Evolutionary conservation across 2,329 filamentous ascomycete genomes (phyloP).

Genomic region (Trichoderma brevicompactum): DNA sequence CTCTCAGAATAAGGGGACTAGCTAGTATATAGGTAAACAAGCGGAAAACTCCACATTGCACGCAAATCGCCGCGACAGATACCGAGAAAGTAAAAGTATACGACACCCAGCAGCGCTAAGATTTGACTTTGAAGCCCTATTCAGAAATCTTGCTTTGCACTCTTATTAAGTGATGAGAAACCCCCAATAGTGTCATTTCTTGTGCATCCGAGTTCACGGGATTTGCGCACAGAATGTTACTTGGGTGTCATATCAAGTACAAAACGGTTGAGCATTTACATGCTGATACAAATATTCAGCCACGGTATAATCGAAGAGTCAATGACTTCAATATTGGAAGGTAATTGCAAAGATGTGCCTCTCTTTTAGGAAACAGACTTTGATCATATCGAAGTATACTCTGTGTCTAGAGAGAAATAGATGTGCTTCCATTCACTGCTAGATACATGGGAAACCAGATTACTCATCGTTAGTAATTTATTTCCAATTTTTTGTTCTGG

Average conservation of each 20-base stretch:
- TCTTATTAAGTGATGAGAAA: not conserved
- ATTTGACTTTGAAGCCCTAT: conserved; percentile 1
- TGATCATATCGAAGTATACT: no score
- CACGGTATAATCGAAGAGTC: no score
- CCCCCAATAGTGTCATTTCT: not conserved
- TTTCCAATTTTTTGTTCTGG: not conserved
- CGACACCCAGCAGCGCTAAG: not conserved
- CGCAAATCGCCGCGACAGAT: not conserved
- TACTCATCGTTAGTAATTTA: no score
- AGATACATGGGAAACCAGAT: no score
- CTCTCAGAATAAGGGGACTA: not conserved
- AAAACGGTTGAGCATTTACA: not conserved
- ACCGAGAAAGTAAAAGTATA: not conserved
- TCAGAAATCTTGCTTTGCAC: not conserved
- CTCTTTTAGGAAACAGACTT: not conserved
- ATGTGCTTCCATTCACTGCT: no score
- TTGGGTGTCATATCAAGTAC: not conserved
- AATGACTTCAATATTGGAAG: no score
- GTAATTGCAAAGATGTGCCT: no score
- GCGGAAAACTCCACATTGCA: not conserved
- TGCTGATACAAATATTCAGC: not conserved
- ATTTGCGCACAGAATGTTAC: not conserved
- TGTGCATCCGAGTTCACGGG: not conserved
- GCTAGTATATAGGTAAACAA: not conserved
- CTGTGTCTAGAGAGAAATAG: no score